Evolutionary conservation across 257 asterid species (phyloP), one percentile per base, ranked within the genome.

Genomic region (Solanum chilense): DNA sequence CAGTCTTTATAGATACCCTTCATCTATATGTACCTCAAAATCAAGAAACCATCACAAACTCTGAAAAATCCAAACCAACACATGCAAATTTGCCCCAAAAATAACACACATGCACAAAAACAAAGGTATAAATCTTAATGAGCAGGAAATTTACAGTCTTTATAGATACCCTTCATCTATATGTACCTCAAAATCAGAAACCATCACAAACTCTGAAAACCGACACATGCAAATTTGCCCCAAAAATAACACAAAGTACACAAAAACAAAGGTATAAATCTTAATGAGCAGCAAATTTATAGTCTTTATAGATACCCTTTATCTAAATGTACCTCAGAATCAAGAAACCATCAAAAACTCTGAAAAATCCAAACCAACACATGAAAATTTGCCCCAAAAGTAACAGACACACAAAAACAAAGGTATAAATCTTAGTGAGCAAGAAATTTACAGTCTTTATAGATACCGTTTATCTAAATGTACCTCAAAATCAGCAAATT

Each of bases 1-100:
- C 4, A 75, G 12, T 41, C 7, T 93, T 25, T 25, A 41, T 16
- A 74, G 9, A 2, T 10, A 21, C 31, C 52, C 49, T 94, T 23
- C 92, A 96, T 87, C 92, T 83, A 87, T 94, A 94, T 18, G 96
- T 95, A 86, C 97, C 95, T 93, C 21, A 14, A 0, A 47, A 45
- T 60, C 27, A 47, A 29, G 39, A 45, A 88, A 85, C 42, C 42
- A 27, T 13, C 33, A 45, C 7, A 41, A 64, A 64, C 1, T 44
- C 47, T 0, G 33, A 25, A 64, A n/a, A 64, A 64, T 2, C 1
- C 3, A 78, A 44, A 64, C 70, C 39, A 42, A n/a, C 21, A 1
- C 78, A 41, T 25, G 64, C 15, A 78, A 76, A 13, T 76, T 76
- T n/a, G 1, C 58, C 23, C 33, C 11, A 23, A 75, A 39, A 20